These are phyloP conservation scores for Porogramme epimiltina DNA, from an alignment of 1,284 basidiomycete genomes.

Conservation along the genomic window DNA sequence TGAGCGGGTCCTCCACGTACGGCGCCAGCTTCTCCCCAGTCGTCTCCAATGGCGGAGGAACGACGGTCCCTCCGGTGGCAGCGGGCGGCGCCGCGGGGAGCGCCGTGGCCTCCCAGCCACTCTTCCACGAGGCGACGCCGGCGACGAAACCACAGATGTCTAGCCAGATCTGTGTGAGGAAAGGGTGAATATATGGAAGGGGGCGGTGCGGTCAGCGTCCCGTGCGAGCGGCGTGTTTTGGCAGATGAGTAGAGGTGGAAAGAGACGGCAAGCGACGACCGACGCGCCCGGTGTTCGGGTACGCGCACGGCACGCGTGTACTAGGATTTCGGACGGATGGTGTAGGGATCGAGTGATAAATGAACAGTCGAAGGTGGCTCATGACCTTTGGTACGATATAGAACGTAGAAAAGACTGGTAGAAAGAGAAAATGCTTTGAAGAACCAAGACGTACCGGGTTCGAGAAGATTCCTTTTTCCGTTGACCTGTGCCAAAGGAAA, in stretches of 20 bases:
- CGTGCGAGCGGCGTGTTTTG: not conserved
- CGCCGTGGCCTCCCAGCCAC: slow-evolving; percentile 76
- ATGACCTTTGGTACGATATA: not conserved
- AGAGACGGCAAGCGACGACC: too few species aligned
- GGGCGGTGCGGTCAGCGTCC: not conserved
- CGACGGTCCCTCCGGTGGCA: too few species aligned
- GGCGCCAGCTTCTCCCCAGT: slow-evolving; percentile 18
- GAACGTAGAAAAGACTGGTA: not conserved
- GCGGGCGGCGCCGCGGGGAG: slow-evolving; percentile 35
- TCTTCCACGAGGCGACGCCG: slow-evolving; percentile 65
- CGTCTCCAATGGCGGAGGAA: slow-evolving; percentile 9
- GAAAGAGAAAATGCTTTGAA: not conserved
- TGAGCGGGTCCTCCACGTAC: slow-evolving; percentile 18
- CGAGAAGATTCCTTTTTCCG: slow-evolving; percentile 64
- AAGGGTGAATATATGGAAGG: too few species aligned
- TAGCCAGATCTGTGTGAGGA: slow-evolving; percentile 53
- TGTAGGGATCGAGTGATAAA: too few species aligned
- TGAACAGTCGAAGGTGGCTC: too few species aligned
- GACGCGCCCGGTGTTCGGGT: too few species aligned
- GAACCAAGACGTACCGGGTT: slow-evolving; percentile 51
- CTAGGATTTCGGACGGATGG: not conserved
- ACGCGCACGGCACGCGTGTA: too few species aligned
- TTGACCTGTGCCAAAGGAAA: slow-evolving; percentile 50
- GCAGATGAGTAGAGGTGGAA: not conserved
- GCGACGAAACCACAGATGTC: slow-evolving; percentile 65